A percentile compares a stretch with the other conserved stretches of the same genome.
phyloP scores from a whole-genome alignment of 164 flowering plant species.

The Vitis riparia region DNA sequence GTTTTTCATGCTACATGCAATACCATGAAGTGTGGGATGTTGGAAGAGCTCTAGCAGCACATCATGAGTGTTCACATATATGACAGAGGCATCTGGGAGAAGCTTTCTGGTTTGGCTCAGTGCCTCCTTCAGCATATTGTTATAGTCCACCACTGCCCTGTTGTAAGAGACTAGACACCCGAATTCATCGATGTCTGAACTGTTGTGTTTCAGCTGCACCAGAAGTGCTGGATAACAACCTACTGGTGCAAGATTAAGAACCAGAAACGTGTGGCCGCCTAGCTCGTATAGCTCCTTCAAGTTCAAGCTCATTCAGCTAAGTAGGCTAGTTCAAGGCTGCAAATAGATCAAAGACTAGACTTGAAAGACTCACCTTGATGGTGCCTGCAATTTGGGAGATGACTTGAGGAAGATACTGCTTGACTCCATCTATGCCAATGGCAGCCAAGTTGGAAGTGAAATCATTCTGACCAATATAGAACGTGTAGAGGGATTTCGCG shows the following conservation, averaged over 20 bases:
- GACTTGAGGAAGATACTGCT: conserved; percentile 65
- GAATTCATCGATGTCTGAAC: conserved; percentile 57
- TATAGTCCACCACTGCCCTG: conserved; percentile 75
- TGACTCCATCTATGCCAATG: conserved; percentile 54
- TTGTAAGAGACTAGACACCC: conserved; percentile 82
- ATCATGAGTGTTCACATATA: conserved; percentile 62
- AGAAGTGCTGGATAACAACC: conserved; percentile 81
- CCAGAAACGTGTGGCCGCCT: conserved; percentile 73
- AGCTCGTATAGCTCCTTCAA: conserved; percentile 42
- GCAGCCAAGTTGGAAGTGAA: conserved; percentile 64
- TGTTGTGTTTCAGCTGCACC: conserved; percentile 48
- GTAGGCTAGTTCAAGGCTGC: neutral
- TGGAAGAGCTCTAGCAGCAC: conserved; percentile 68
- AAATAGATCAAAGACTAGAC: neutral
- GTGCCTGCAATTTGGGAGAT: conserved; percentile 54
- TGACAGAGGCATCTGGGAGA: conserved; percentile 51
- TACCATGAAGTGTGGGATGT: conserved; percentile 72
- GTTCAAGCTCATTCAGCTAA: neutral
- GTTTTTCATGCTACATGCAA: neutral
- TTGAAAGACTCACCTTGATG: conserved; percentile 48
- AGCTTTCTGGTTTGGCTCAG: conserved; percentile 38
- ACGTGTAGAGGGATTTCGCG: conserved; percentile 69
- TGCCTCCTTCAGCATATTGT: conserved; percentile 53
- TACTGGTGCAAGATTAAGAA: conserved; percentile 75
- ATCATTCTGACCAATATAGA: conserved; percentile 92